Percentiles rank a stretch among this genome's conserved stretches.
These are phyloP conservation scores for Eucalyptus polyanthemos DNA, from an alignment of 345 rosid species.

Conservation along the genomic window DNA sequence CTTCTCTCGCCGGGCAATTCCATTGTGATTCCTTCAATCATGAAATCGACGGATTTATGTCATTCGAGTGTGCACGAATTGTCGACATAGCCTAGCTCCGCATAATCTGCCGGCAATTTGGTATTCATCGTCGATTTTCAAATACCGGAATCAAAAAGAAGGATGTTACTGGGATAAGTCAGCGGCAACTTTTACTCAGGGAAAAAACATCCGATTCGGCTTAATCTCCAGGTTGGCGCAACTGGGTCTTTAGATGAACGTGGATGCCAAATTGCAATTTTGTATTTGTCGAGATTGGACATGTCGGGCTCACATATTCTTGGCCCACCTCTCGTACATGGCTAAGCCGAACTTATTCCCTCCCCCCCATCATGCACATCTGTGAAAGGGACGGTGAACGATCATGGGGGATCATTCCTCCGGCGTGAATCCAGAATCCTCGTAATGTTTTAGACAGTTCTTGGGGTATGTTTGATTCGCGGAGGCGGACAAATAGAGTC, in stretches of 20 bases:
- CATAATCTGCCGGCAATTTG: not conserved
- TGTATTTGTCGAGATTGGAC: not conserved
- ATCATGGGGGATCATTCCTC: not conserved
- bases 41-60: not conserved
- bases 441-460: not conserved
- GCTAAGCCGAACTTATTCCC: not conserved
- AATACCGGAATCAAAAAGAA: not conserved
- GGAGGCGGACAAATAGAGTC: not conserved
- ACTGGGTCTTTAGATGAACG: not conserved
- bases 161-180: not conserved
- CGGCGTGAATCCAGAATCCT: not conserved
- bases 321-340: not conserved
- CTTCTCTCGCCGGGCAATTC: not conserved
- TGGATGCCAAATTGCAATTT: not conserved
- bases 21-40: not conserved
- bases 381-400: not conserved
- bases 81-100: not conserved
- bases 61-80: not conserved
- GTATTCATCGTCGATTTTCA: not conserved
- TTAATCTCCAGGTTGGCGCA: not conserved
- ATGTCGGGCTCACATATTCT: not conserved
- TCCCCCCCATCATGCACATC: not conserved
- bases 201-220: not conserved
- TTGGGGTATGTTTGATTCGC: not conserved
- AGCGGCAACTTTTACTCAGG: not conserved